Evolutionary conservation across 805 yeast species (phyloP), one percentile per base, ranked within the genome.

Genomic region (Zygoascus biomembranicola): DNA sequence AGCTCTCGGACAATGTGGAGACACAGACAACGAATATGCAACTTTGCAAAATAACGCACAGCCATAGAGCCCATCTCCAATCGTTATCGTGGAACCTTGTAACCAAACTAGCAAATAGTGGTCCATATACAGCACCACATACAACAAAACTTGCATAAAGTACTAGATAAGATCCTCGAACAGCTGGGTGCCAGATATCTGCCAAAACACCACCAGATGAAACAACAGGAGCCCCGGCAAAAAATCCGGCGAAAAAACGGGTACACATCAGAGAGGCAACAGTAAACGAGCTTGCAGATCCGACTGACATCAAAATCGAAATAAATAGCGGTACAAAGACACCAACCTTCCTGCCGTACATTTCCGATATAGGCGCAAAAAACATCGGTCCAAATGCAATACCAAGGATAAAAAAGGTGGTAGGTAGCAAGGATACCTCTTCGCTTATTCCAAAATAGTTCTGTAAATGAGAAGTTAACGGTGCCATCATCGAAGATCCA

Each of bases 311-410:
- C 18, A 77, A 57, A 11, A 69, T 61, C 51, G 73, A 63, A 2
- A 73, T 37, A 32, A 70, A 63, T 41, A 73, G 68, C 5, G 83
- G 80, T 2, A 69, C 51, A 31, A 77, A 57, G 20, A 77, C 72
- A 31, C 79, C 77, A n/a, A 57, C 50, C 32, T 56, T 79, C 75
- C 94, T 77, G 50, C 73, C 73, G 49, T 65, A 73, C 56, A 77
- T 61, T 63, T 80, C 84, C 1, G 81, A 77, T 9, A 79, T 58
- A 1, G 85, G 85, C 1, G 85, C 87, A 77, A 82, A 80, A 11
- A 83, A 57, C 65, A 82, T 69, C 2, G 87, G 87, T 0, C 90
- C 90, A 14, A 80, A 67, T 0, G 86, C 87, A 61, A 82, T 78
- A 0, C 90, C 90, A 48, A 82, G 63, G 11, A 84, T 79, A 59